These are phyloP conservation scores for Brassica incana DNA, from an alignment of 345 rosid genomes.

Conservation along the genomic window DNA sequence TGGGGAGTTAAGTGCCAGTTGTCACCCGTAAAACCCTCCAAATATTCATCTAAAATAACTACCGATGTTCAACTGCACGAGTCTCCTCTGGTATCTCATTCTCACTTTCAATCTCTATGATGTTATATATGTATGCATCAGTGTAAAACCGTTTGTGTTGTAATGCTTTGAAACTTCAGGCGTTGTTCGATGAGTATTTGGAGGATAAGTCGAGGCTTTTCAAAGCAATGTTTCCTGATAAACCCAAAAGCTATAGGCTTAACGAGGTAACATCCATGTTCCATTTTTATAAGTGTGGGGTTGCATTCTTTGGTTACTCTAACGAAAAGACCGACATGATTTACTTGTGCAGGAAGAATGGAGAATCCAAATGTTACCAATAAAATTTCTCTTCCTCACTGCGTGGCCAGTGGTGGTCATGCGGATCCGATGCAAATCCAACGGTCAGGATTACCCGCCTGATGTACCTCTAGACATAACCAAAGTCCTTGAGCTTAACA, in stretches of 20 bases:
- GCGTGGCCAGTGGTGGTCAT: slow-evolving; percentile 80
- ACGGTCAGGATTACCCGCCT: slow-evolving; percentile 69
- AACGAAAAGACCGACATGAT: not conserved
- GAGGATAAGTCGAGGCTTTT: slow-evolving; percentile 80
- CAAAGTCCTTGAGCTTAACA: slow-evolving; percentile 74
- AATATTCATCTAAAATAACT: slow-evolving; percentile 65
- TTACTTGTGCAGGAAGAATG: slow-evolving; percentile 61
- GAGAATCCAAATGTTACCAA: slow-evolving; percentile 88
- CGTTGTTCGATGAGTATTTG: slow-evolving; percentile 76
- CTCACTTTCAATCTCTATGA: not conserved
- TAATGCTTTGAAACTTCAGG: slow-evolving; percentile 42
- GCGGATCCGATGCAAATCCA: slow-evolving; percentile 67
- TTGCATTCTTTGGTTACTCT: not conserved
- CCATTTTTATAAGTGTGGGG: not conserved
- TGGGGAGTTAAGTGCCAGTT: slow-evolving; percentile 39
- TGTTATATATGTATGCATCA: not conserved
- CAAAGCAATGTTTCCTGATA: slow-evolving; percentile 76
- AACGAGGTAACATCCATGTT: slow-evolving; percentile 49
- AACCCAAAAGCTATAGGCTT: slow-evolving; percentile 59
- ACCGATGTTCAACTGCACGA: slow-evolving; percentile 77
- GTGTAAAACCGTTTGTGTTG: not conserved
- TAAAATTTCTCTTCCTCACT: slow-evolving; percentile 64
- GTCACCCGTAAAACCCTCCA: slow-evolving; percentile 45
- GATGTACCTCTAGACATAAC: slow-evolving; percentile 54
- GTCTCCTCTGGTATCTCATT: slow-evolving; percentile 63